Conservation (phyloP, 495 filamentous ascomycete species). For the Chaetomidium leptoderma region DNA sequence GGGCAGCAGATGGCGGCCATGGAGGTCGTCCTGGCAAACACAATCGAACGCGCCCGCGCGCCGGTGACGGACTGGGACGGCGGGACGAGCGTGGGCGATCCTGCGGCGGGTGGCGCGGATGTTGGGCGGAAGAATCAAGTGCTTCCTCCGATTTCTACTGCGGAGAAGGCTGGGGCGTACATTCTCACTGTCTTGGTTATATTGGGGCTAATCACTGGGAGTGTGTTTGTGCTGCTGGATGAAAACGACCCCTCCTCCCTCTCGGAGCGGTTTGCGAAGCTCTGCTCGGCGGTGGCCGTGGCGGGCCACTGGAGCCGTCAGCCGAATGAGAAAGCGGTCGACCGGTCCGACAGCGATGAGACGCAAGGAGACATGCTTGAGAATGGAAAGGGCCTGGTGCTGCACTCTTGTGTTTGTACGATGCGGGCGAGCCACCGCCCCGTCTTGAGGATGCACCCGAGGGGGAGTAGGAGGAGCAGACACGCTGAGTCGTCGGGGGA, state of each 20-base stretch:
- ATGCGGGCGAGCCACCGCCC: not conserved
- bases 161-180: slow-evolving; percentile 57
- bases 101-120: slow-evolving; percentile 55
- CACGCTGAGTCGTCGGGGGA: not conserved
- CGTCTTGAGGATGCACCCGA: not conserved
- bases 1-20: slow-evolving; percentile 71
- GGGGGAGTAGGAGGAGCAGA: not conserved
- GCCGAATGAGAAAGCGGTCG: not conserved
- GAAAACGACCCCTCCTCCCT: slow-evolving; percentile 16
- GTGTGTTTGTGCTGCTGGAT: slow-evolving; percentile 39
- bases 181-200: slow-evolving; percentile 53
- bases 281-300: not conserved
- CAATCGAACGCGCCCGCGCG: slow-evolving; percentile 41
- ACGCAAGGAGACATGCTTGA: not conserved
- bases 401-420: not conserved
- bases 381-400: slow-evolving; percentile 6
- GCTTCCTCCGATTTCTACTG: slow-evolving; percentile 40
- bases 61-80: slow-evolving; percentile 65
- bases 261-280: slow-evolving; percentile 6
- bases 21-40: slow-evolving; percentile 59
- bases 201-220: slow-evolving; percentile 27
- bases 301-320: slow-evolving; percentile 1
- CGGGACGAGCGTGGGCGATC: slow-evolving; percentile 71
- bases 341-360: slow-evolving; percentile 8
- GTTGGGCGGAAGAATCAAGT: slow-evolving; percentile 28